phyloP scores from a whole-genome alignment of 768 basidiomycete genomes.

The Kwoniella heveanensis region DNA sequence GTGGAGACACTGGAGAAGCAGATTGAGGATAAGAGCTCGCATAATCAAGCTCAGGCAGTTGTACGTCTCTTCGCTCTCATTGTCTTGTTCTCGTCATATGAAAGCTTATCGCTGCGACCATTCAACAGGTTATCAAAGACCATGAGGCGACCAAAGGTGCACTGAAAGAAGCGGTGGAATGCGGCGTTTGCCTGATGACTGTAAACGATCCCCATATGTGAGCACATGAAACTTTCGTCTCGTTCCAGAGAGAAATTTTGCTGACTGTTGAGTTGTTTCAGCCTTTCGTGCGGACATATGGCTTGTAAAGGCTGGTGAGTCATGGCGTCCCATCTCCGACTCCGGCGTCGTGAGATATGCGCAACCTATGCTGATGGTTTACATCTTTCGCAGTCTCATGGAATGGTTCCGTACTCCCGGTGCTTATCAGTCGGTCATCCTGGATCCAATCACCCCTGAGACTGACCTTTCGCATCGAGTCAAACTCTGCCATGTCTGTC shows the following conservation, averaged over 20 bases:
- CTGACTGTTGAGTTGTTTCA: conserved; percentile 2
- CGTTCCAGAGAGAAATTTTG: background rate
- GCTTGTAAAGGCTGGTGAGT: conserved; percentile 48
- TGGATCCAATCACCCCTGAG: conserved; percentile 14
- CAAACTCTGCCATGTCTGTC: conserved; percentile 48
- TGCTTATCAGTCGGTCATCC: conserved; percentile 29
- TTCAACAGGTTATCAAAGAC: conserved; percentile 25
- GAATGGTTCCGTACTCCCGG: conserved; percentile 37
- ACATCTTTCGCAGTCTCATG: conserved; percentile 23
- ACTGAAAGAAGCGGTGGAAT: conserved; percentile 35
- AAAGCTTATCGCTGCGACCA: background rate
- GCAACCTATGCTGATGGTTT: background rate
- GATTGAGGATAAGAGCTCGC: conserved; percentile 3
- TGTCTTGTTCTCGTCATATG: background rate
- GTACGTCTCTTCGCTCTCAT: conserved; percentile 5
- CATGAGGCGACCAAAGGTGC: conserved; percentile 22
- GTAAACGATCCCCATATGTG: conserved; percentile 49
- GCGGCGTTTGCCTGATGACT: conserved; percentile 42
- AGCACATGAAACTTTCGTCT: conserved; percentile 8
- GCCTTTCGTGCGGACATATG: conserved; percentile 46
- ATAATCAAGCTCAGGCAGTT: conserved; percentile 15
- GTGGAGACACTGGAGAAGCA: conserved; percentile 14
- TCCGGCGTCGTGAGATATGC: too few relatives aligned
- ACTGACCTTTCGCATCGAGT: conserved; percentile 37
- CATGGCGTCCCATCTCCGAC: background rate